Evolutionary conservation across 2,329 filamentous ascomycete genomes (phyloP), one percentile per base, ranked within the genome.

Genomic region (Colletotrichum spinosum): DNA sequence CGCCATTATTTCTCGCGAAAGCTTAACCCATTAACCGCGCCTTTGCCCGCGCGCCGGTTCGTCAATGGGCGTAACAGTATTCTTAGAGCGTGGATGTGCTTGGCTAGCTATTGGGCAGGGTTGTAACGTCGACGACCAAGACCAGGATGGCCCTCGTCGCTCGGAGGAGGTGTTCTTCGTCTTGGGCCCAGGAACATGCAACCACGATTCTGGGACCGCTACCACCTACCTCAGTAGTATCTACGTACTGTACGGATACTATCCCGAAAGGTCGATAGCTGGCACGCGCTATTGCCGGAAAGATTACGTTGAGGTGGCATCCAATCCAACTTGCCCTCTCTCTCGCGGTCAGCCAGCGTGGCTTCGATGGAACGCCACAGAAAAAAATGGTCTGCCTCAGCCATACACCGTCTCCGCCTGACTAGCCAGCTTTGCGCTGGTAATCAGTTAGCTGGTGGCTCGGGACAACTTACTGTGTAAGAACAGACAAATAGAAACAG

Each of bases 121-220:
- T 6, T 42, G 25, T 25, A 25, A 25, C 25, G 25, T 25, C 25
- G 25, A 25, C 25, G 25, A 25, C 25, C 25, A 25, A 25, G 25
- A 25, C 25, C 25, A 25, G 25, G 25, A 25, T 25, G 25, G 25
- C 25, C 25, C 25, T 25, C 25, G 25, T 25, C 25, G 25, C 25
- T 25, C 25, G 25, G 25, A 25, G 25, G 25, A 25, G 25, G 25
- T 25, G 25, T 25, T 25, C 25, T 25, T 25, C 25, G 25, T 25
- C 39, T 39, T 39, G 46, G 52, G 45, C 8, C 62, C 51, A 65
- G 62, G 58, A 52, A 65, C 58, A 61, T 62, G 45, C 58, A 56
- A 65, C 46, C 44, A 48, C 53, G 46, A 37, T 52, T 50, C 46
- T 55, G 17, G 49, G 37, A 10, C 50, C 10, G n/a, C 49, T 35